Conservation (phyloP, 2,329 filamentous ascomycete species). For the Diaporthe longicolla region DNA sequence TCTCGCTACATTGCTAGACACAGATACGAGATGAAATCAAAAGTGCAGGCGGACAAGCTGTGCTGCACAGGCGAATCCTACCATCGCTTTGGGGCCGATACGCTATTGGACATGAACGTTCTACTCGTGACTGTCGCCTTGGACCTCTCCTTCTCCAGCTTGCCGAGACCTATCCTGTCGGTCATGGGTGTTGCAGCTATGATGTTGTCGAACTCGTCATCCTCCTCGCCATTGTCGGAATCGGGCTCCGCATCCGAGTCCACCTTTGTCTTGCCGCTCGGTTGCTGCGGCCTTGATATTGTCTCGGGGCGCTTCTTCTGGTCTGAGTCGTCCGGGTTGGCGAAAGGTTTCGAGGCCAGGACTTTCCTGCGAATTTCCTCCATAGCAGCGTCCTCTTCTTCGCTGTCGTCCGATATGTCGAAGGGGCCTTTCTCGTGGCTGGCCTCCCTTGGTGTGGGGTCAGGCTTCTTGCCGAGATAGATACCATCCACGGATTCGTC, state of each 20-base stretch:
- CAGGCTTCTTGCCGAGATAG: conserved; percentile 70
- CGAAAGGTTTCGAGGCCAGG: conserved; percentile 91
- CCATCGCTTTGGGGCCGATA: conserved; percentile 65
- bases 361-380: conserved; percentile 91
- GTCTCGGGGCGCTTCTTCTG: conserved; percentile 72
- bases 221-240: conserved; percentile 63
- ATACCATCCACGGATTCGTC: conserved; percentile 69
- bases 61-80: conserved; percentile 44
- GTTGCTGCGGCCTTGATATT: conserved; percentile 71
- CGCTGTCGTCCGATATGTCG: conserved; percentile 82
- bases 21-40: neutral
- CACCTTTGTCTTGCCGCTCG: conserved; percentile 72
- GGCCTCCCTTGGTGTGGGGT: conserved; percentile 44
- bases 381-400: conserved; percentile 89
- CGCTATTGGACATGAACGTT: conserved; percentile 65
- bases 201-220: conserved; percentile 92
- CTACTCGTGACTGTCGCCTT: conserved; percentile 62
- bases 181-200: conserved; percentile 92
- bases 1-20: neutral
- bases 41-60: neutral
- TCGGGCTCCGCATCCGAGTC: conserved; percentile 75
- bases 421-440: conserved; percentile 74
- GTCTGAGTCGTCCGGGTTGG: conserved; percentile 65
- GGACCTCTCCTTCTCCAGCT: conserved; percentile 69
- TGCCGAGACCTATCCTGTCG: conserved; percentile 79